Conservation (phyloP, 345 rosid genomes). For the Eucalyptus pumila region DNA sequence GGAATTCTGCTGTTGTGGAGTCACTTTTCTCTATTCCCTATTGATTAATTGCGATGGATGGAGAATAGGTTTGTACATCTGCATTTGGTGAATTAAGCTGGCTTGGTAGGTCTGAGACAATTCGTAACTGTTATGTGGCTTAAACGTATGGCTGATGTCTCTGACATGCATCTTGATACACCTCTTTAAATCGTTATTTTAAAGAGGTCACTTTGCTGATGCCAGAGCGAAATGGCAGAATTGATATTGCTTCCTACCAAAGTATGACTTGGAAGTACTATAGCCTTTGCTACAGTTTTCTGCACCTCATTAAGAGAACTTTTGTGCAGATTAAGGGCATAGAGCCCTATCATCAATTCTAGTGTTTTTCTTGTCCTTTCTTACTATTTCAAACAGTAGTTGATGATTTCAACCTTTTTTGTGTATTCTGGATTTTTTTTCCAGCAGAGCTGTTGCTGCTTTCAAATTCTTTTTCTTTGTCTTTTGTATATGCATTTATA, state of each 20-base stretch:
- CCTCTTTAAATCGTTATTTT: conserved; percentile 58
- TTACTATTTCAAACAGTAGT: background rate
- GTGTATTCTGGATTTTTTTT: background rate
- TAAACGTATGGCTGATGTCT: background rate
- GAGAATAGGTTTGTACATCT: background rate
- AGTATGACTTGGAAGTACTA: conserved; percentile 38
- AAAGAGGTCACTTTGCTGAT: conserved; percentile 71
- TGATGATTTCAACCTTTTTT: background rate
- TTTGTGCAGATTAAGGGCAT: background rate
- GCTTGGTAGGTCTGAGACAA: background rate
- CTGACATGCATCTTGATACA: conserved; percentile 69
- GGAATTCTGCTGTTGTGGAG: background rate
- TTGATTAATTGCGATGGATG: background rate
- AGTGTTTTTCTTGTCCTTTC: background rate
- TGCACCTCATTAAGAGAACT: background rate
- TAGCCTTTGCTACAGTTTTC: conserved; percentile 42
- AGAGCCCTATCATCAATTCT: background rate
- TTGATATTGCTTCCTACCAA: conserved; percentile 39
- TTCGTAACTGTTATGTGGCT: background rate
- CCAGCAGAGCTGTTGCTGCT: background rate
- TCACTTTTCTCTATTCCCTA: background rate
- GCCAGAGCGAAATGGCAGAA: conserved; percentile 57
- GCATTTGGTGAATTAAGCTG: background rate
- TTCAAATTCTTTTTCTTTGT: background rate
- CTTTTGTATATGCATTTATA: background rate